Evolutionary conservation across 495 filamentous ascomycete species (phyloP).

Genomic region (Bacidia rubella): DNA sequence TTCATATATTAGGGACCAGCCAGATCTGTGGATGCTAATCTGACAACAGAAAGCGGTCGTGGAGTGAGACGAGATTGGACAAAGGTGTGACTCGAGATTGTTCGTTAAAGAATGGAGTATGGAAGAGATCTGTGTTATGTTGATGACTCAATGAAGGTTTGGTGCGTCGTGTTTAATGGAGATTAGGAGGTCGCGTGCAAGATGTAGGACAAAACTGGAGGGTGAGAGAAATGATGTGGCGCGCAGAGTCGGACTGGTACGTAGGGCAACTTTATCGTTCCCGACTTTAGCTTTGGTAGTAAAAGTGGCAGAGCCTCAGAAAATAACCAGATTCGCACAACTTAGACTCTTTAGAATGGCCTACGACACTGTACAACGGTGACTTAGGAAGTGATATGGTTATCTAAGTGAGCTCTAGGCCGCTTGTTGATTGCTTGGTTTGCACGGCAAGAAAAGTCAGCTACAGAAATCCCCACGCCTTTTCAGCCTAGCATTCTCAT

Average conservation of each 20-base stretch:
- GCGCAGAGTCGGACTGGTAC: background rate
- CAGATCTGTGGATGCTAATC: background rate
- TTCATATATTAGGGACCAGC: background rate
- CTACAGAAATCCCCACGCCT: background rate
- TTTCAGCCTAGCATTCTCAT: conserved; percentile 24
- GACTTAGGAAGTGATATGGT: too few species aligned
- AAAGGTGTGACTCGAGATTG: too few species aligned
- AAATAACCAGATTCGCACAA: too few species aligned
- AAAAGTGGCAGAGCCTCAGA: too few species aligned
- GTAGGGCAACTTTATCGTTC: background rate
- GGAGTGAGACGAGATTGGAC: too few species aligned
- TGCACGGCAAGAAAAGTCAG: background rate
- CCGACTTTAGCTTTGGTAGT: too few species aligned
- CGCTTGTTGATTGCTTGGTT: too few species aligned
- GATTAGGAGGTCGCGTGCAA: background rate
- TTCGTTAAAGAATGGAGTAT: too few species aligned
- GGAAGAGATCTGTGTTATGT: too few species aligned
- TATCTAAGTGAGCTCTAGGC: too few species aligned
- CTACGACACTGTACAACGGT: too few species aligned
- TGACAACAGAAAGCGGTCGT: background rate
- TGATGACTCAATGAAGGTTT: background rate
- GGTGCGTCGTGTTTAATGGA: background rate
- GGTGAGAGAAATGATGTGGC: background rate
- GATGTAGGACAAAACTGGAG: background rate
- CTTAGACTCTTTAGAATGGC: too few species aligned